Base-by-base conservation (phyloP, 1,284 basidiomycete genomes). In the Sparassis latifolia region DNA sequence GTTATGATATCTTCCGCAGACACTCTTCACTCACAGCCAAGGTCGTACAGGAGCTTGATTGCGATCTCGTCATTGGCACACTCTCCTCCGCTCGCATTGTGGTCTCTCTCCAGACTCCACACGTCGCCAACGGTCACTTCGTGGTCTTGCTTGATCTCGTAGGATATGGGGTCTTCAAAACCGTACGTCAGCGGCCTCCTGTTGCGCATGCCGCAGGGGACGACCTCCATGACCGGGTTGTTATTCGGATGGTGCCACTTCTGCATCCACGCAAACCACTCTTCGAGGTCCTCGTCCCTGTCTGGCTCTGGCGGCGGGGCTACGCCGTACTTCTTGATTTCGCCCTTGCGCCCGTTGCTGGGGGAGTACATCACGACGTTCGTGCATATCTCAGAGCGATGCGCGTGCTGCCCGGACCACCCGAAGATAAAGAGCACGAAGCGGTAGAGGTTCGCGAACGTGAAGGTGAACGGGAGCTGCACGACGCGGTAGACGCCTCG, bases 341-440 rank as follows among this genome's bases (percentile, higher is more conserved):
- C 63, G n/a, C 66, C 63, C 35, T 49, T 56, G 43, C 55, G 55
- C 33, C 48, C 49, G 2, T 55, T 52, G 20, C 20, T 20, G 2
- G 49, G 30, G 3, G 60, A 55, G 45, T 65, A 61, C 47, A 62
- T 54, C 48, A 64, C 58, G 42, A 62, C 59, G 45, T 66, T 46
- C 5, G 60, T 54, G 48, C 56, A 59, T 4, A 69, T 63, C 31
- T 62, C 53, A 10, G 60, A 57, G 1, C 52, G 49, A 50, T 67
- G 68, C 29, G 54, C 44, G 48, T 68, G 68, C 3, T 55, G 43
- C 31, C 66, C 58, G 44, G 56, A 59, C 66, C 66, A 69, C 35
- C 71, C 70, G 50, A 70, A 73, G 55, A 68, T 60, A 59, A 67
- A 66, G 33, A 65, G 60, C 45, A 66, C 61, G 55, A 68, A 57